Conservation (phyloP, 805 yeast genomes). For the Ogataea philodendri region DNA sequence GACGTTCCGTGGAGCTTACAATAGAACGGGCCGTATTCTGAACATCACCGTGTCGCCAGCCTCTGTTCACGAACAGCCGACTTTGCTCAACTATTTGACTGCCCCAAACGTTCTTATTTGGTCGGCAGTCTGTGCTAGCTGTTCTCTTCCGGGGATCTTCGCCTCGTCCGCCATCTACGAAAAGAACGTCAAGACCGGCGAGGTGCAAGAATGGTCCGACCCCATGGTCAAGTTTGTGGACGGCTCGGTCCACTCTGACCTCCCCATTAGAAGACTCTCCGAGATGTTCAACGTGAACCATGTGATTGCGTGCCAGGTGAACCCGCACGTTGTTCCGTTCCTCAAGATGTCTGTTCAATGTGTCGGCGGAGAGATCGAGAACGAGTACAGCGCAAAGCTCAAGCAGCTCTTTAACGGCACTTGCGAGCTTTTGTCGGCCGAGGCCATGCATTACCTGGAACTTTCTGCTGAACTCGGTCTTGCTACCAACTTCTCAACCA, state of each 20-base stretch:
- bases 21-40: conserved; percentile 88
- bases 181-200: conserved; percentile 71
- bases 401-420: conserved; percentile 51
- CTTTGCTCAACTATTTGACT: conserved; percentile 73
- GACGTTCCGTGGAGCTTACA: conserved; percentile 92
- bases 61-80: conserved; percentile 85
- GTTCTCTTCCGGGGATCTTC: conserved; percentile 90
- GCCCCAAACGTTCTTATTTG: conserved; percentile 80
- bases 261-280: conserved; percentile 84
- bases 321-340: conserved; percentile 92
- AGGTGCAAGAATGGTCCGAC: conserved; percentile 78
- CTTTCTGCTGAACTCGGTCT: conserved; percentile 75
- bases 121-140: conserved; percentile 92
- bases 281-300: conserved; percentile 98
- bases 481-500: conserved; percentile 67
- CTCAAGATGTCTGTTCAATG: conserved; percentile 64
- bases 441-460: conserved; percentile 74
- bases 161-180: conserved; percentile 84
- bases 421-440: conserved; percentile 62
- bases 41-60: conserved; percentile 94
- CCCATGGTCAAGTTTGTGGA: conserved; percentile 80
- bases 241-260: conserved; percentile 93
- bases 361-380: conserved; percentile 68
- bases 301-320: conserved; percentile 95
- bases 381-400: conserved; percentile 54